Evolutionary conservation across 2,329 filamentous ascomycete species (phyloP), one percentile per base, ranked within the genome.

Genomic region (Colletotrichum noveboracense): DNA sequence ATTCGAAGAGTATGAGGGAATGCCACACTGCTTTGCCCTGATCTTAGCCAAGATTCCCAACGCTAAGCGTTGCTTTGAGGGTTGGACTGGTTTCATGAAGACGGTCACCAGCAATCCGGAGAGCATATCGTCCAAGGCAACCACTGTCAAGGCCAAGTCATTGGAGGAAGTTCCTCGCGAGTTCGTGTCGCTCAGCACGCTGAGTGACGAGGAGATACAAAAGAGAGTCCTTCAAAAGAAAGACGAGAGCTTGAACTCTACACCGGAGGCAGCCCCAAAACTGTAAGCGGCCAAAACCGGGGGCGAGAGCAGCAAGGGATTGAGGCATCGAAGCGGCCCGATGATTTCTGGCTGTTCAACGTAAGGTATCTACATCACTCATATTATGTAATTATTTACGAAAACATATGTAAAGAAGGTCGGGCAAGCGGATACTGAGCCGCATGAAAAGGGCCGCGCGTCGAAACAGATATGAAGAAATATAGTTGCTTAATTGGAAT

Each of bases 11-110:
- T 97, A 92, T 81, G 93, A 96, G 82, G 93, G 91, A 5, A 96
- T 96, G 94, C 94, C 95, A 70, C 94, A 96, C 84, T 92, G 91
- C 78, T 96, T 95, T 80, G 91, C 89, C 1, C 79, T 92, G 77
- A 77, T 94, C 2, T 84, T 95, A 71, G 83, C 87, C 3, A 83
- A 84, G 6, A 81, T 88, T 3, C 80, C 86, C 2, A 87, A 84
- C 34, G 84, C 89, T 4, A 84, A 81, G 78, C 86, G 89, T 64
- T 94, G 91, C 79, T 89, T 91, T 73, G 82, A 87, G 16, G 84
- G 86, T 5, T 91, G 92, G 89, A 84, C 89, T 0, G 83, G 81
- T 3, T 95, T 95, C 77, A 88, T 92, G 28, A 84, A 78, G 30
- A 77, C 80, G 21, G 87, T 82, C 3, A 85, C 87, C 3, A 80